phyloP scores from a whole-genome alignment of 2,329 filamentous ascomycete genomes.

The Alternaria rosae region DNA sequence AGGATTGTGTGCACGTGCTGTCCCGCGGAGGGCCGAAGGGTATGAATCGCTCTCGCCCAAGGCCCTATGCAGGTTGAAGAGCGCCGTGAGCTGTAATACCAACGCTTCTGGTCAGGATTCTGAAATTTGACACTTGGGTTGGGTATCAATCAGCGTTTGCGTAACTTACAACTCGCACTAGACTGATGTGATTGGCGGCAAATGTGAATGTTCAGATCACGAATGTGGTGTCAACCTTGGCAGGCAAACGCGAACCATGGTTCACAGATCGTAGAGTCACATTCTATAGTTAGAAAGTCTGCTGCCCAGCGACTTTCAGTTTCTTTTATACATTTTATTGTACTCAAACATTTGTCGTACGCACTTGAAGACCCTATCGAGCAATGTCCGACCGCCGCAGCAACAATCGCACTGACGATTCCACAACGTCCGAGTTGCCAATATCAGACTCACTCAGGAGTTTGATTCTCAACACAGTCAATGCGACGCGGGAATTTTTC shows the following conservation, averaged over 20 bases:
- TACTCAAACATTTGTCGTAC: background rate
- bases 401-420: background rate
- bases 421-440: too few species aligned
- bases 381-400: background rate
- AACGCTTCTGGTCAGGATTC: too few species aligned
- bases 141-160: too few species aligned
- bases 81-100: too few species aligned
- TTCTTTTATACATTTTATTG: background rate
- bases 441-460: too few species aligned
- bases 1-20: background rate
- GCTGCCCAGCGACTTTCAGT: background rate
- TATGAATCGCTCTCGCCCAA: background rate
- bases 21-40: background rate
- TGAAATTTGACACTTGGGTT: too few species aligned
- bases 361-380: background rate
- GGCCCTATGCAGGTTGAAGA: too few species aligned
- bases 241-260: background rate
- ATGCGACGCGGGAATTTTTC: too few species aligned
- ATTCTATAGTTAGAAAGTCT: background rate
- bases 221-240: background rate
- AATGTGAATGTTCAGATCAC: constrained; percentile 38
- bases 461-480: too few species aligned
- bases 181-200: constrained; percentile 55
- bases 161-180: too few species aligned
- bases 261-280: background rate